Conservation (phyloP, 129 eudicot genomes). For the Kitagawia praeruptora region DNA sequence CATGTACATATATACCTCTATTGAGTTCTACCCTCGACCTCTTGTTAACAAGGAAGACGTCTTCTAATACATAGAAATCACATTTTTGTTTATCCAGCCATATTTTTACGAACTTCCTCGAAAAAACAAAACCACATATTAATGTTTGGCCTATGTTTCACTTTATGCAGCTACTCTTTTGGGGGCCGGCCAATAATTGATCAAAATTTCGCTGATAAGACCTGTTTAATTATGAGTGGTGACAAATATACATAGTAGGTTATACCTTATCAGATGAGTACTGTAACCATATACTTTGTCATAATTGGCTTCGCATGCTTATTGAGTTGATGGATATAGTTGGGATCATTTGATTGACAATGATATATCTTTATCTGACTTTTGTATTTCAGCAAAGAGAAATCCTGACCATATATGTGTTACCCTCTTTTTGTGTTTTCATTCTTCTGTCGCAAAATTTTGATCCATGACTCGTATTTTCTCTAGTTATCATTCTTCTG, state of each 20-base stretch:
- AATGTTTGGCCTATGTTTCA: not conserved
- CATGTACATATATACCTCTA: not conserved
- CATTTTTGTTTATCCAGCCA: not conserved
- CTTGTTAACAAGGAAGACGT: not conserved
- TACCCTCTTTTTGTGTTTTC: not conserved
- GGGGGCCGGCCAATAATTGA: slow-evolving; percentile 3
- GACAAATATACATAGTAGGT: not conserved
- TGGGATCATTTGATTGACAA: slow-evolving; percentile 1
- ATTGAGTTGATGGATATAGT: not conserved
- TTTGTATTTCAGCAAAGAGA: slow-evolving; percentile 1
- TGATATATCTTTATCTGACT: not conserved
- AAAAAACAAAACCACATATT: not conserved
- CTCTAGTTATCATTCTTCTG: too few species aligned
- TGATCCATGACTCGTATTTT: too few species aligned
- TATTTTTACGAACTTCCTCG: not conserved
- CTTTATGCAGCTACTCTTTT: not conserved
- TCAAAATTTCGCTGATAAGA: not conserved
- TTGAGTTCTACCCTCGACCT: not conserved
- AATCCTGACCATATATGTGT: not conserved
- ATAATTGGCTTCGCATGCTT: not conserved
- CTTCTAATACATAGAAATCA: not conserved
- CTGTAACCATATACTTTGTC: slow-evolving; percentile 1
- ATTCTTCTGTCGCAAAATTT: not conserved
- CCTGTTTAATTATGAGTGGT: slow-evolving; percentile 4
- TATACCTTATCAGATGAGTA: not conserved